Conservation (phyloP, 2,329 filamentous ascomycete species). For the Dactylella cylindrospora region DNA sequence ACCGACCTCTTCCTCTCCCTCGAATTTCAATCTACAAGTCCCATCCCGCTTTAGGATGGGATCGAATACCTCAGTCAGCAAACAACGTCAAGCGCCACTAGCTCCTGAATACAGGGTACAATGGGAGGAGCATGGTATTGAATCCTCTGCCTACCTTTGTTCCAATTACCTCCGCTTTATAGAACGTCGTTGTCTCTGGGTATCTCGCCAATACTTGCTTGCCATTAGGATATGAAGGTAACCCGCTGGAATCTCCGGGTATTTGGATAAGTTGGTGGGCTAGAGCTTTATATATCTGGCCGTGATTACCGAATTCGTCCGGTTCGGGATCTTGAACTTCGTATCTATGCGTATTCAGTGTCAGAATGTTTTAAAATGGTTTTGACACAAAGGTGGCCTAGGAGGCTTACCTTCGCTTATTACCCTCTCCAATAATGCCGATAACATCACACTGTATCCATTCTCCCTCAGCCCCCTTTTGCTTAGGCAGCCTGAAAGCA, state of each 20-base stretch:
- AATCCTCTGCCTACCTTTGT: conserved; percentile 59
- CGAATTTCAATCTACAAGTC: conserved; percentile 64
- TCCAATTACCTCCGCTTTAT: conserved; percentile 77
- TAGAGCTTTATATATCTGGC: conserved; percentile 65
- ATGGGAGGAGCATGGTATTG: conserved; percentile 50
- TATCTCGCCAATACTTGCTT: conserved; percentile 77
- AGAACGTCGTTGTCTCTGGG: conserved; percentile 81
- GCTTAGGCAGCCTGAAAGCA: conserved; percentile 49
- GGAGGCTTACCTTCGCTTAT: conserved; percentile 65
- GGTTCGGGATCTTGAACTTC: conserved; percentile 79
- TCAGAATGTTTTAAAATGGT: no score
- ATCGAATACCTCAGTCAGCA: background rate
- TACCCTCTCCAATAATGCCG: conserved; percentile 72
- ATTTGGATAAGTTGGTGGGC: conserved; percentile 78
- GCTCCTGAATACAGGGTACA: no score
- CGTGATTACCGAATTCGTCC: conserved; percentile 67
- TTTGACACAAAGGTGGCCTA: background rate
- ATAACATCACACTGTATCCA: conserved; percentile 79
- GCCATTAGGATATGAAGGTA: conserved; percentile 65
- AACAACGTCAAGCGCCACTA: no score
- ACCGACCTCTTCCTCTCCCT: conserved; percentile 72
- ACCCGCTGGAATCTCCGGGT: conserved; percentile 61
- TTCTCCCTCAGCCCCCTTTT: conserved; percentile 61
- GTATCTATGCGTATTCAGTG: conserved; percentile 52
- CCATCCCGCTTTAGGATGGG: conserved; percentile 47